Evolutionary conservation across 2,329 filamentous ascomycete genomes (phyloP), one percentile per base, ranked within the genome.

Genomic region (Neofusicoccum kwambonambiense): DNA sequence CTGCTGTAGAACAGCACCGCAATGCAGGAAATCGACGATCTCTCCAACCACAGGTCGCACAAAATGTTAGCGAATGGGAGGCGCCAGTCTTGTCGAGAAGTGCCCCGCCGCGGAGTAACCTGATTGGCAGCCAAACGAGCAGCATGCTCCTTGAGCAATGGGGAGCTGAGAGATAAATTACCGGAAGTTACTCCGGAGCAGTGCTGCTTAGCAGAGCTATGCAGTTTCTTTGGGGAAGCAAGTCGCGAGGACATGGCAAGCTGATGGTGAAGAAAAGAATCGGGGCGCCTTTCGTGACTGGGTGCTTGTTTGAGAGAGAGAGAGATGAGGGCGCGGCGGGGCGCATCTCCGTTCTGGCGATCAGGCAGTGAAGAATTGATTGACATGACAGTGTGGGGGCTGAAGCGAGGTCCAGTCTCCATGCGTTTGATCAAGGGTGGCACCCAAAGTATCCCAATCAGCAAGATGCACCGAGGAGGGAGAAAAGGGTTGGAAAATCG

Each of bases 1-100:
- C 39, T 57, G 39, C 17, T 19, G 56, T 37, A 47, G 22, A 37
- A 47, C 42, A 6, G 34, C 13, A 37, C 15, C 5, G 22, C 13
- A 27, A 47, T 35, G 42, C 56, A 31, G 15, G 9, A 47, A 60
- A 60, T 60, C 56, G 56, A 47, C 56, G 56, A 60, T 60, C 54
- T 15, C 34, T 22, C 54, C 56, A 60, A 60, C 56, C 56, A 60
- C 9, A 37, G 3, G 41, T 60, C n/a, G 17, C 22, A 60, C 56
- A 22, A n/a, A 37, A 39, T 17, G 13, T 12, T 4, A 17, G 37
- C 52, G 52, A 56, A 56, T 41, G 52, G 35, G 41, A 58, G 39
- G 2, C 9, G 7, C 3, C 22, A 19, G 11, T 39, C 17, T 4
- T 35, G 37, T 4, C 52, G 22, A 57, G 52, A 47, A 6, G 52